Evolutionary conservation across 148 eudicot genomes (phyloP).

Genomic region (Rhododendron simsii): DNA sequence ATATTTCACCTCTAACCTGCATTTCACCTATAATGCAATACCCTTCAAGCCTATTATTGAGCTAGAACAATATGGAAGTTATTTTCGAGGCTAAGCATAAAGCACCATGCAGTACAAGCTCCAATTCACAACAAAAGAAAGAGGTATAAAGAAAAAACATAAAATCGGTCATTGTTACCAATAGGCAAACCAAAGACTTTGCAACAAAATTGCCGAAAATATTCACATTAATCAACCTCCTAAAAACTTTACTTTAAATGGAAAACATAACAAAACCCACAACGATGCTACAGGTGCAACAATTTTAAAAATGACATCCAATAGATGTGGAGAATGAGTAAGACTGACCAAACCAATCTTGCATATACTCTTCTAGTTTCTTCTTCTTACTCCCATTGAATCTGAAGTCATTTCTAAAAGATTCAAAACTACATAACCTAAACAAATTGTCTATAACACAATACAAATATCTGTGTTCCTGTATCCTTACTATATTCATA

Average conservation of each 20-base stretch:
- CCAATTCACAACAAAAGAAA: not conserved
- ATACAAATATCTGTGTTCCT: not conserved
- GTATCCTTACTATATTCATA: not conserved
- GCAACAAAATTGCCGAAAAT: not conserved
- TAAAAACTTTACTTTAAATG: not conserved
- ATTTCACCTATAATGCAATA: not conserved
- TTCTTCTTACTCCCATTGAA: not conserved
- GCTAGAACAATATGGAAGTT: not conserved
- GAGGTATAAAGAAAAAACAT: not conserved
- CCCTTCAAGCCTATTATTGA: not conserved
- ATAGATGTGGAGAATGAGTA: not conserved
- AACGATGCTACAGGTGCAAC: not conserved
- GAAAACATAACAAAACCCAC: not conserved
- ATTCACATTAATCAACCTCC: slow-evolving; percentile 4
- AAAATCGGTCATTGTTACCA: not conserved
- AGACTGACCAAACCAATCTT: not conserved
- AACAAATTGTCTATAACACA: not conserved
- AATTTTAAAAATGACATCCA: not conserved
- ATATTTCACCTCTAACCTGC: not conserved
- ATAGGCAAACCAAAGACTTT: not conserved
- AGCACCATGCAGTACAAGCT: not conserved
- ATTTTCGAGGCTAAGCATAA: not conserved
- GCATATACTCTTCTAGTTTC: not conserved
- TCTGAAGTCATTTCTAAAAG: not conserved
- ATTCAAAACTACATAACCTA: not conserved